Conservation (phyloP, 495 filamentous ascomycete species). For the Penicillium roqueforti region DNA sequence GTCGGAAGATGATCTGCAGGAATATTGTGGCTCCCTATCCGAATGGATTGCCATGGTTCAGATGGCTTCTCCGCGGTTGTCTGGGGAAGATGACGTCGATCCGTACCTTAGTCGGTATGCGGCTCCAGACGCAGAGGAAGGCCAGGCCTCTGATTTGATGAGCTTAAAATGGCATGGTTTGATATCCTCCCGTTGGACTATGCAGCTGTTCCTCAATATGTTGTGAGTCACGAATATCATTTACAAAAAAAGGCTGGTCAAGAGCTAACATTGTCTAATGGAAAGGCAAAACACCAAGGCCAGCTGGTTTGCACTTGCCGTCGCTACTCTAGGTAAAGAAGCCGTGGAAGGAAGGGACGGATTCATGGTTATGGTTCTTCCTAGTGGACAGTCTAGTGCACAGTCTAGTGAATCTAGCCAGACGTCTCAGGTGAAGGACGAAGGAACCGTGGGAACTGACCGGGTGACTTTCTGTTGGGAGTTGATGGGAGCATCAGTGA, state of each 20-base stretch:
- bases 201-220: conserved; percentile 34
- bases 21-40: conserved; percentile 60
- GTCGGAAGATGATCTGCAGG: conserved; percentile 48
- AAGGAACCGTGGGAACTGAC: not conserved
- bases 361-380: conserved; percentile 39
- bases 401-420: not conserved
- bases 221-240: conserved; percentile 31
- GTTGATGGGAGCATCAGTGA: conserved; percentile 1
- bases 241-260: not conserved
- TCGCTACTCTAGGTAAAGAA: conserved; percentile 32
- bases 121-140: conserved; percentile 47
- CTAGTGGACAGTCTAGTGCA: not conserved
- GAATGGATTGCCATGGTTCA: conserved; percentile 82
- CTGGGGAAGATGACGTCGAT: conserved; percentile 65
- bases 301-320: conserved; percentile 41
- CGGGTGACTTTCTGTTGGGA: not conserved
- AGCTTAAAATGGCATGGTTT: conserved; percentile 47
- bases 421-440: not conserved
- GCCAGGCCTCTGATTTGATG: conserved; percentile 26
- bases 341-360: conserved; percentile 43
- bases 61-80: conserved; percentile 68
- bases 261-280: conserved; percentile 11
- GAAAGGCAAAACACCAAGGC: not conserved
- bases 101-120: conserved; percentile 77
- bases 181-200: conserved; percentile 41